Base-by-base conservation (phyloP, 2,329 filamentous ascomycete species). In the Penicillium hordei region DNA sequence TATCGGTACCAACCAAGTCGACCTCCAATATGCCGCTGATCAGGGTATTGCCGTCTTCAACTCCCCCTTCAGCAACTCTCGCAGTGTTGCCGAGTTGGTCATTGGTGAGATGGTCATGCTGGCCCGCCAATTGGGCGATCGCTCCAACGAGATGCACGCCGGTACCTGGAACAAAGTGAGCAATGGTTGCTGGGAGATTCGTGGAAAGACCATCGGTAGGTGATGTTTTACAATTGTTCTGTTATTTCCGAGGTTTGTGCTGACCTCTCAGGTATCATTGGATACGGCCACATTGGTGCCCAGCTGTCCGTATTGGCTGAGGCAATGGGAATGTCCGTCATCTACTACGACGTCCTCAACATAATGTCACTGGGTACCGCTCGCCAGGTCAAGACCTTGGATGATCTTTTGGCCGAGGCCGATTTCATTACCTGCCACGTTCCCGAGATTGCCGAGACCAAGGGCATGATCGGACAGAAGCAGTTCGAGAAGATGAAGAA, bases 131-230 rank as follows among this genome's bases (percentile, higher is more conserved):
- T 83, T 99, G 34, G 89, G 91, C 61, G 94, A 99, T 76, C 90
- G 94, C 67, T 96, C 91, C 61, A 91, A 86, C 69, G 94, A 99
- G 79, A 86, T 99, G 84, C 94, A 99, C 81, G 85, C 85, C 57
- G 94, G 94, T 57, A 91, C 86, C 43, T 99, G 94, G 94, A 97
- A 97, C 78, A 99, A 99, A 81, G 93, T 97, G 70, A 96, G 92
- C 80, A 84, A 85, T 70, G 93, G 90, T 72, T 99, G 94, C 83
- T 97, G 94, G 94, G 94, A 99, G 76, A 92, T 97, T 69, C 88
- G 94, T 69, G 94, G 94, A 74, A 99, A 99, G 83, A 97, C 93
- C 43, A 83, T 99, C 52, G 94, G 89, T 86, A 77, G 59, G 79
- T 60, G 72, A 53, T 50, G 5, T 33, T 15, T 27, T 27, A 27